These are phyloP conservation scores for Phragmites australis DNA, from an alignment of 176 grass and related monocot species.

Conservation along the genomic window DNA sequence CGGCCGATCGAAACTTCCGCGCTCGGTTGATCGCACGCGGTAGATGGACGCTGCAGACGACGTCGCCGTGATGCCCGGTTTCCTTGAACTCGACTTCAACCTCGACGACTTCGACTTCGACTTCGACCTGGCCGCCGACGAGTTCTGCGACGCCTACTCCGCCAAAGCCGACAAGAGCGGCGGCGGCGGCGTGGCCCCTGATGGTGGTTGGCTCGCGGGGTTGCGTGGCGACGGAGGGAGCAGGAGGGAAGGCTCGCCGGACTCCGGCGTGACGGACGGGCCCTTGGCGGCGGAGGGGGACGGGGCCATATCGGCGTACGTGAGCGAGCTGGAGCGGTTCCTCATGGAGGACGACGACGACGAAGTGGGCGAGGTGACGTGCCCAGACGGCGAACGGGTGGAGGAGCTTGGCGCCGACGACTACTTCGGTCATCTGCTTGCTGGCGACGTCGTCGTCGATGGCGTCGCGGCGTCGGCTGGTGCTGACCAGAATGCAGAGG, in stretches of 20 bases:
- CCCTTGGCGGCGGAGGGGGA: not conserved
- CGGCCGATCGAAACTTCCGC: too few relatives aligned
- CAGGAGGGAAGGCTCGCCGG: not conserved
- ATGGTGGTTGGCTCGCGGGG: not conserved
- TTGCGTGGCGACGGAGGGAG: not conserved
- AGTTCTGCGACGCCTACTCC: conserved; percentile 4
- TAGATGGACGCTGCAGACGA: not conserved
- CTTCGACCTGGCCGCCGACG: not conserved
- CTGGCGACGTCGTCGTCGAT: not conserved
- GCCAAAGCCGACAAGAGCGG: not conserved
- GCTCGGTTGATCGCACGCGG: too few relatives aligned
- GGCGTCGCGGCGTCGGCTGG: not conserved
- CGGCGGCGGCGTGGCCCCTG: not conserved
- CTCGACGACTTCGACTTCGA: conserved; percentile 7
- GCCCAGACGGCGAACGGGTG: not conserved
- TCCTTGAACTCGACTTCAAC: not conserved
- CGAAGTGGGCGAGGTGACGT: not conserved
- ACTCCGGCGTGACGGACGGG: not conserved
- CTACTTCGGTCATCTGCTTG: not conserved
- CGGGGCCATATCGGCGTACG: not conserved
- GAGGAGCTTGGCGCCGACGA: not conserved
- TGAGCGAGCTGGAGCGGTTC: conserved; percentile 28
- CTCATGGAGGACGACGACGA: not conserved
- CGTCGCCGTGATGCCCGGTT: not conserved
- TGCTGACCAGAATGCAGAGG: not conserved